These are phyloP conservation scores for Dactylellina cionopaga DNA, from an alignment of 2,329 filamentous ascomycete species.

Conservation along the genomic window DNA sequence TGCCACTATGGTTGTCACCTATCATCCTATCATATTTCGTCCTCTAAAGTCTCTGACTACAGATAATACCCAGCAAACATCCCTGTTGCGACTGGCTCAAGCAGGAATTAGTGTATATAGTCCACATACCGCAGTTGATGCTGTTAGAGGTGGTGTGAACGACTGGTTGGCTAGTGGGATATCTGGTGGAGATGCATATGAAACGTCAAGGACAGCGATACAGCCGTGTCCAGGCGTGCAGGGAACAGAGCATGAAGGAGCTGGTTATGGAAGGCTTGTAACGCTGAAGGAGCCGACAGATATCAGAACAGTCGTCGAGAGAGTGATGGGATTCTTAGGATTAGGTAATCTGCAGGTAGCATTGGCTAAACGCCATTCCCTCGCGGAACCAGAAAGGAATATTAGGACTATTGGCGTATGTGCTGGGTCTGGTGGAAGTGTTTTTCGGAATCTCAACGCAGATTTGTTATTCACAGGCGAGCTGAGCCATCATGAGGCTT, in stretches of 20 bases:
- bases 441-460: constrained; percentile 76
- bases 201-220: constrained; percentile 51
- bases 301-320: constrained; percentile 52
- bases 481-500: constrained; percentile 89
- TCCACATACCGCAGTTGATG: constrained; percentile 94
- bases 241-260: constrained; percentile 54
- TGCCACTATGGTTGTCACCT: constrained; percentile 84
- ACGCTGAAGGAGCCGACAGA: constrained; percentile 48
- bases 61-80: constrained; percentile 84
- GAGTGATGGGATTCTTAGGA: constrained; percentile 53
- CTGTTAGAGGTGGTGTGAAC: constrained; percentile 82
- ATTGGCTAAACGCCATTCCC: constrained; percentile 34
- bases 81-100: constrained; percentile 81
- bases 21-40: constrained; percentile 98
- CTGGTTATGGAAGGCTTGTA: constrained; percentile 56
- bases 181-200: constrained; percentile 65
- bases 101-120: constrained; percentile 94
- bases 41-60: constrained; percentile 88
- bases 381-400: constrained; percentile 20
- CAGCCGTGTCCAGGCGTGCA: constrained; percentile 47
- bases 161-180: constrained; percentile 94
- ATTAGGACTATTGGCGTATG: constrained; percentile 55
- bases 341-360: constrained; percentile 25
- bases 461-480: constrained; percentile 92
- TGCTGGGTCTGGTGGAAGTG: constrained; percentile 83